phyloP scores from a whole-genome alignment of 2,329 filamentous ascomycete genomes.

The Beauveria sp. region DNA sequence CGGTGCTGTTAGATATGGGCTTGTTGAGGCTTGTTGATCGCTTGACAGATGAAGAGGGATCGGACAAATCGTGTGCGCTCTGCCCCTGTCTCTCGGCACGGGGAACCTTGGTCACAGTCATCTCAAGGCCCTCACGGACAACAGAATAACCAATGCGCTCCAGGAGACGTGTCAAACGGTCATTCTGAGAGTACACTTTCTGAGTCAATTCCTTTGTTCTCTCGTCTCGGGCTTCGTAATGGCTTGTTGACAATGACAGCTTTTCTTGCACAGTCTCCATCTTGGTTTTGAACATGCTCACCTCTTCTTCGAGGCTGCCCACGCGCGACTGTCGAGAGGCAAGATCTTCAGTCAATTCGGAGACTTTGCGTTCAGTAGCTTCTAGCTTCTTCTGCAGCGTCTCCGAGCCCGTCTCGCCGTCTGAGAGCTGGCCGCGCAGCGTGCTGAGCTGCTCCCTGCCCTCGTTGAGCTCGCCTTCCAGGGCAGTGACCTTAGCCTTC shows the following conservation, averaged over 20 bases:
- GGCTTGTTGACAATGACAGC: conserved; percentile 41
- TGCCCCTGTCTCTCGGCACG: conserved; percentile 48
- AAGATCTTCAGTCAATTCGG: conserved; percentile 60
- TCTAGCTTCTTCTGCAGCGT: conserved; percentile 65
- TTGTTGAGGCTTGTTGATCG: conserved; percentile 48
- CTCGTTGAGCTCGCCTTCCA: conserved; percentile 52
- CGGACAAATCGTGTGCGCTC: conserved; percentile 50
- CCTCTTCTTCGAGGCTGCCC: conserved; percentile 68
- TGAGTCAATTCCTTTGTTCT: conserved; percentile 79
- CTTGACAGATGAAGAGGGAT: conserved; percentile 45
- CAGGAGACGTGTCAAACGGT: conserved; percentile 72
- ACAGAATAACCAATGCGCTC: conserved; percentile 83
- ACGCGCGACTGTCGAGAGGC: conserved; percentile 69
- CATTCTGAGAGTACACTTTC: conserved; percentile 73
- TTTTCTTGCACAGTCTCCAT: conserved; percentile 46
- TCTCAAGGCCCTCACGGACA: conserved; percentile 61
- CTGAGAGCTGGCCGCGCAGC: conserved; percentile 64
- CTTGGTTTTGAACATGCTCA: conserved; percentile 60
- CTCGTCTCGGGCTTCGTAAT: conserved; percentile 61
- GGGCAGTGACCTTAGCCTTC: conserved; percentile 43
- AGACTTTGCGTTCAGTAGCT: conserved; percentile 66
- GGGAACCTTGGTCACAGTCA: conserved; percentile 67
- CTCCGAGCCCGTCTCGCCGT: conserved; percentile 79
- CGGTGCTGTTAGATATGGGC: conserved; percentile 50
- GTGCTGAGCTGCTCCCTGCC: conserved; percentile 61